A percentile compares a stretch with the other conserved stretches of the same genome.
phyloP scores from a whole-genome alignment of 495 filamentous ascomycete genomes.

The Penicillium egyptiacum region DNA sequence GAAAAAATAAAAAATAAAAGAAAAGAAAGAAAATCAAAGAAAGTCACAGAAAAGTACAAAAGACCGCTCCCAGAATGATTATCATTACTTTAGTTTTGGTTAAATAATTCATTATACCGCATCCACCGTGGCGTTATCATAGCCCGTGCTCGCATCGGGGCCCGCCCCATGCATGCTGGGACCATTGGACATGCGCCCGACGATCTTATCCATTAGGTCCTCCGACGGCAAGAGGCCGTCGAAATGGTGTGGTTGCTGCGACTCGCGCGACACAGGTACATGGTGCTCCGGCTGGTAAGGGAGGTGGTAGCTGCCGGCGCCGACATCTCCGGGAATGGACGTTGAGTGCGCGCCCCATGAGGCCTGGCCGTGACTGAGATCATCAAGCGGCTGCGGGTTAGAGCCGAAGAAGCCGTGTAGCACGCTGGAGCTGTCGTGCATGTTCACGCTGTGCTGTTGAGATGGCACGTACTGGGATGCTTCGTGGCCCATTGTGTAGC shows the following conservation, averaged over 20 bases:
- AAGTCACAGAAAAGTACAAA: conserved; percentile 24
- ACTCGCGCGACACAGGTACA: conserved; percentile 36
- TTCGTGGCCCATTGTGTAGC: conserved; percentile 38
- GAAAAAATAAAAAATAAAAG: neutral
- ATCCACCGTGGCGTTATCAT: conserved; percentile 40
- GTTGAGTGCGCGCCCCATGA: conserved; percentile 39
- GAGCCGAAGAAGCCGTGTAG: conserved; percentile 39
- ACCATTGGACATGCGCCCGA: conserved; percentile 40
- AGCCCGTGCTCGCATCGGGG: conserved; percentile 33
- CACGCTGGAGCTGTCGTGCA: conserved; percentile 41
- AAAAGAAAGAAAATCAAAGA: conserved; percentile 10
- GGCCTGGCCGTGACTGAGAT: conserved; percentile 37
- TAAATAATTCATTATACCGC: conserved; percentile 26
- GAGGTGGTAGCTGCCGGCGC: conserved; percentile 35
- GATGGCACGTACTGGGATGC: conserved; percentile 38
- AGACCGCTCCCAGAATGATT: conserved; percentile 27
- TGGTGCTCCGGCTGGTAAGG: conserved; percentile 40
- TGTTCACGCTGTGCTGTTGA: conserved; percentile 31
- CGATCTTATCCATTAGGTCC: conserved; percentile 45
- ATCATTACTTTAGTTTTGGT: conserved; percentile 30
- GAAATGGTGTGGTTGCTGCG: conserved; percentile 37
- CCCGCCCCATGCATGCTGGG: conserved; percentile 42
- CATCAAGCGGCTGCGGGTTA: conserved; percentile 38
- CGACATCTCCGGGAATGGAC: conserved; percentile 37
- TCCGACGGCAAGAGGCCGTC: conserved; percentile 41